Base-by-base conservation (phyloP, 106 monocot species). In the Dioscorea zingiberensis region DNA sequence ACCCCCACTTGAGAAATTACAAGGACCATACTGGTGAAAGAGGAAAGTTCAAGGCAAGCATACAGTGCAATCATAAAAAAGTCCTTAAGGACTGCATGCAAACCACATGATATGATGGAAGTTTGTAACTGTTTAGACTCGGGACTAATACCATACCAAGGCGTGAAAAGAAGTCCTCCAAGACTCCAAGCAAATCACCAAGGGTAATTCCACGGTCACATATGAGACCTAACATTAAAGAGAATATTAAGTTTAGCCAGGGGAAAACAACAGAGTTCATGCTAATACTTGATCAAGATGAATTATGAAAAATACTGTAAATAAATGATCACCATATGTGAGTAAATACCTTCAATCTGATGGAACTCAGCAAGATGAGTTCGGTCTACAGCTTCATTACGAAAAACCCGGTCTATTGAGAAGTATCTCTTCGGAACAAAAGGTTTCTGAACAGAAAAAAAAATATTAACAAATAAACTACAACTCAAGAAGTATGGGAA, bases 301-400 rank as follows among this genome's bases (percentile, higher is more conserved):
- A 6, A 6, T 38, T 10, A 8, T 38, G 38, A 6, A 38, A 38
- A 8, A 8, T 38, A 8, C 38, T 2, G 38, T 38, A 38, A 38
- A 38, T 38, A 6, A 38, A 38, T 38, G 10, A 38, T 38, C 38
- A 38, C 6, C 4, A 38, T 38, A 38, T 6, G 10, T 6, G 4
- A 38, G 38, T 38, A 21, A 14, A 47, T 67, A 86, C 97, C 97
- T 83, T 97, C 97, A 53, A 97, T 97, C 67, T 97, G 97, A 72
- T 97, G 88, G 51, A 92, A 97, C 69, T 97, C 92, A 3, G 97
- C 97, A 73, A 97, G 92, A 76, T 97, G 97, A 32, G 97, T 97
- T 69, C 92, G 69, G 65, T 97, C 97, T 47, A 97, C 97, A 30
- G 97, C 97, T 65, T 97, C 97, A 69, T 97, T 97, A 23, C 97